Evolutionary conservation across 495 filamentous ascomycete genomes (phyloP).

Genomic region (Penicilliopsis zonata): DNA sequence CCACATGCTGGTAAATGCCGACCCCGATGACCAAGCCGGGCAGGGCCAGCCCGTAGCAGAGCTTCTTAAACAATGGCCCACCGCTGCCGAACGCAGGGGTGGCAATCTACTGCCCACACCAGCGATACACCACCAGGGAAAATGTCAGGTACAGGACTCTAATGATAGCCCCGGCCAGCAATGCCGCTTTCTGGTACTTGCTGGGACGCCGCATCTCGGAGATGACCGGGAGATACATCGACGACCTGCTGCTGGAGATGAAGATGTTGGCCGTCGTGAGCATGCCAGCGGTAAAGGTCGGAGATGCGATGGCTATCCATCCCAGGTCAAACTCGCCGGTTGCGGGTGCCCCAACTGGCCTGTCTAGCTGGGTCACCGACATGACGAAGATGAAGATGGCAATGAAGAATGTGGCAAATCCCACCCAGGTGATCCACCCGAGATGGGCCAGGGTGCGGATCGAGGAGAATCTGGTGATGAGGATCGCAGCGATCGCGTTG

Average conservation of each 20-base stretch:
- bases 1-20: conserved; percentile 54
- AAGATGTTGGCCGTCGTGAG: conserved; percentile 30
- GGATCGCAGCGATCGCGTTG: conserved; percentile 39
- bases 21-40: conserved; percentile 44
- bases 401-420: conserved; percentile 29
- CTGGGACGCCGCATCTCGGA: conserved; percentile 60
- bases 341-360: conserved; percentile 25
- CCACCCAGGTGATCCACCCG: conserved; percentile 34
- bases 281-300: conserved; percentile 25
- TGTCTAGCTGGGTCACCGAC: conserved; percentile 27
- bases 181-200: conserved; percentile 54
- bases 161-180: conserved; percentile 47
- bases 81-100: conserved; percentile 64
- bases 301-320: conserved; percentile 21
- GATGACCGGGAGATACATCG: conserved; percentile 63
- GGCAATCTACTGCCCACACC: conserved; percentile 51
- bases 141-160: conserved; percentile 48
- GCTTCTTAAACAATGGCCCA: conserved; percentile 46
- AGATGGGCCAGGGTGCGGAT: conserved; percentile 30
- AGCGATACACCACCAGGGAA: conserved; percentile 49
- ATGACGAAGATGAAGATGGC: conserved; percentile 39
- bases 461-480: conserved; percentile 43
- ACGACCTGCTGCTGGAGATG: conserved; percentile 41
- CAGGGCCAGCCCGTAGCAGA: conserved; percentile 62
- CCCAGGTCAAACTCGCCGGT: conserved; percentile 33